Conservation (phyloP, 495 filamentous ascomycete genomes). For the Penicillium subrubescens region DNA sequence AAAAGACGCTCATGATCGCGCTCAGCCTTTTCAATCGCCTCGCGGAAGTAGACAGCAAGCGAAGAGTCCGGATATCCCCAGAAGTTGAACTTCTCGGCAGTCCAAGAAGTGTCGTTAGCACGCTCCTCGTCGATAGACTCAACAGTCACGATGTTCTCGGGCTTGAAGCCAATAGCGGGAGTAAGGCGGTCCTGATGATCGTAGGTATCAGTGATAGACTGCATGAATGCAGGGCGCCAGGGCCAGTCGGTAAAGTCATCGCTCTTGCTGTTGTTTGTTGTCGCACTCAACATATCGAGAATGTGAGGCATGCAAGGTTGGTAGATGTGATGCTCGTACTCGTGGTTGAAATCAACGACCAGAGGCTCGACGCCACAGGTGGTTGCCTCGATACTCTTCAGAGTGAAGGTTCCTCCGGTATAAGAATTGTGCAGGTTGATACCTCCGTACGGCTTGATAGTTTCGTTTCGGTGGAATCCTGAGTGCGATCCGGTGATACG, state of each 20-base stretch:
- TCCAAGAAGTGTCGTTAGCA: conserved; percentile 22
- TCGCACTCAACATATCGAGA: conserved; percentile 34
- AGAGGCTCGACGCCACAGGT: conserved; percentile 46
- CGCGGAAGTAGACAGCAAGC: conserved; percentile 37
- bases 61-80: conserved; percentile 46
- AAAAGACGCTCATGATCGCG: conserved; percentile 41
- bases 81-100: conserved; percentile 40
- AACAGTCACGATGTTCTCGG: conserved; percentile 27
- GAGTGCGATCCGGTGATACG: conserved; percentile 36
- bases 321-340: conserved; percentile 43
- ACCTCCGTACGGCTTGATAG: conserved; percentile 36
- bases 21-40: conserved; percentile 40
- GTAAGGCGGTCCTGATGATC: conserved; percentile 27
- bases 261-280: conserved; percentile 33
- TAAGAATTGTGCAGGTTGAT: conserved; percentile 39
- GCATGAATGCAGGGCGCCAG: conserved; percentile 33
- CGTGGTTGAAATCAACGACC: conserved; percentile 46
- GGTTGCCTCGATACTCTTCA: conserved; percentile 43
- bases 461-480: conserved; percentile 16
- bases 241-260: conserved; percentile 30
- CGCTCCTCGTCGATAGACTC: conserved; percentile 34
- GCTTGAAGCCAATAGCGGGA: conserved; percentile 36
- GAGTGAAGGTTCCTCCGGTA: conserved; percentile 41
- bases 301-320: conserved; percentile 48
- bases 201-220: conserved; percentile 35